phyloP scores from a whole-genome alignment of 2,329 filamentous ascomycete species.

The Purpureocillium lavendulum region DNA sequence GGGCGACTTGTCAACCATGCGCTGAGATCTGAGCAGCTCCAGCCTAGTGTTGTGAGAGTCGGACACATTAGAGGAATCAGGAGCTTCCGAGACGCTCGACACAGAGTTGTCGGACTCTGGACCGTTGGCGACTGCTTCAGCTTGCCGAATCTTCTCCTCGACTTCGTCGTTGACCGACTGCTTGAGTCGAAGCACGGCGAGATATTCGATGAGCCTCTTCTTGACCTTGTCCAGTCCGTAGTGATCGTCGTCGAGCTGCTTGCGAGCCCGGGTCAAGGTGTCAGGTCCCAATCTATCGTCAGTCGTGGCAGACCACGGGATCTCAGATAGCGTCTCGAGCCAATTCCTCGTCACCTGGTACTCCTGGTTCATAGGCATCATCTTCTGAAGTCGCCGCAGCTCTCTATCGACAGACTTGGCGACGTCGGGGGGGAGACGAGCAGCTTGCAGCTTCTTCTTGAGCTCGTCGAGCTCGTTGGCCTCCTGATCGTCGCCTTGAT shows the following conservation, averaged over 20 bases:
- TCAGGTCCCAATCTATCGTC: conserved; percentile 78
- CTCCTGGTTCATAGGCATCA: conserved; percentile 93
- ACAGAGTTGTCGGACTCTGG: conserved; percentile 24
- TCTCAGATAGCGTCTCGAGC: conserved; percentile 86
- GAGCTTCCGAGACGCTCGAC: conserved; percentile 11
- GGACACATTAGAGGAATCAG: conserved; percentile 13
- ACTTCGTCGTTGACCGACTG: conserved; percentile 80
- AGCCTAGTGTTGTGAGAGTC: conserved; percentile 50
- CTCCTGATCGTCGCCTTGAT: conserved; percentile 65
- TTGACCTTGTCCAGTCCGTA: conserved; percentile 97
- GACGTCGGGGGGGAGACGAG: conserved; percentile 74
- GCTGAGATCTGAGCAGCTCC: conserved; percentile 69
- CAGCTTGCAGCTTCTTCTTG: conserved; percentile 76
- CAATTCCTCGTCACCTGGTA: conserved; percentile 92
- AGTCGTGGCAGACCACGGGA: conserved; percentile 81
- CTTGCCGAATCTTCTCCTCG: conserved; percentile 66
- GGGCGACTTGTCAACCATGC: conserved; percentile 88
- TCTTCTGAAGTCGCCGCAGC: conserved; percentile 80
- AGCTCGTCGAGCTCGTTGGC: conserved; percentile 85
- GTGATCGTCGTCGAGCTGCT: conserved; percentile 92
- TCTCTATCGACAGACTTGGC: conserved; percentile 87
- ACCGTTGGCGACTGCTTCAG: conserved; percentile 41
- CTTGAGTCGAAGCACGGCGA: conserved; percentile 93
- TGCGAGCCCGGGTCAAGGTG: conserved; percentile 69
- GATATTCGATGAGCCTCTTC: conserved; percentile 88